Evolutionary conservation across 345 rosid species (phyloP), one percentile per base, ranked within the genome.

Genomic region (Crucihimalaya himalaica): DNA sequence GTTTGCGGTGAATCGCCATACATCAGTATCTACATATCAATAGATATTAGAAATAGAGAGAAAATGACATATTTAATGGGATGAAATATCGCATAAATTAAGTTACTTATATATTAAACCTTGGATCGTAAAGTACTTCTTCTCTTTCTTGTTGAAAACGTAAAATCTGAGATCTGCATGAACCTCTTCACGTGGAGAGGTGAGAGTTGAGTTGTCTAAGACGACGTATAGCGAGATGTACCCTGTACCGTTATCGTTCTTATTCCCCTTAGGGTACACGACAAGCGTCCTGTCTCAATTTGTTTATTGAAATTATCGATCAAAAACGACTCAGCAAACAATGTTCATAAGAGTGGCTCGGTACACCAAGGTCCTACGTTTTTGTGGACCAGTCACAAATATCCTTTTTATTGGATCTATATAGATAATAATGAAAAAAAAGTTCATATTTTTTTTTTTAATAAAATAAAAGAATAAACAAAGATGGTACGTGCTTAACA

Each of bases 151-250:
- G 69, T 64, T 64, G 43, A 46, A 64, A 19, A 64, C 18, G 43
- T 47, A 64, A 64, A 64, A 64, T 9, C 60, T 47, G 4, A 64
- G 56, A 46, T 47, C 69, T 19, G 19, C 69, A 1, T 29, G 7
- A 47, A 64, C 43, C 43, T 46, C 56, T 64, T 47, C 28, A 16
- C 2, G 56, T 5, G 27, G 56, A 64, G 55, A 29, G 43, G 25
- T 11, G 55, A 64, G 42, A 47, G 69, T 64, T 31, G 69, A 64
- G 28, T 47, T 64, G 18, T 64, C 69, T 64, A 64, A 29, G 55
- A 5, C 56, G 12, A 64, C 69, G 6, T 47, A 64, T 16, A 64
- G 18, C 10, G 69, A 64, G 47, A 64, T n/a, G 19, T 64, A 18
- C 28, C 29, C 56, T 46, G 43, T 8, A 18, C 69, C 56, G 29